Evolutionary conservation across 371 early-diverging fungal species (phyloP).

Genomic region (Chytridium lagenaria): DNA sequence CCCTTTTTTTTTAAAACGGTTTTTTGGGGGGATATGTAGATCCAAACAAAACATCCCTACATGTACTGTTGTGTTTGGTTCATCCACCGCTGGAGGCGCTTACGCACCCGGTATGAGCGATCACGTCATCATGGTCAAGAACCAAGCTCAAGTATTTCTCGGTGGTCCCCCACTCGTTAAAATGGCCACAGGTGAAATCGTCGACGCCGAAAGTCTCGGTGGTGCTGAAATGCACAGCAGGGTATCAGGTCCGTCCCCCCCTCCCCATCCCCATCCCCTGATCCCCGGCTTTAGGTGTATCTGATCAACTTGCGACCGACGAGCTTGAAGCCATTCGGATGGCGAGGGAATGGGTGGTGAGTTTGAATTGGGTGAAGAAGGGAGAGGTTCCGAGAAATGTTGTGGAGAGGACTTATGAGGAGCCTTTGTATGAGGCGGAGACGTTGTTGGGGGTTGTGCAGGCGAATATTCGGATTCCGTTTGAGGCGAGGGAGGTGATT

Average conservation of each 20-base stretch:
- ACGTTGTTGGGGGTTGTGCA: conserved; percentile 80
- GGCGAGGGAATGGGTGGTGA: conserved; percentile 41
- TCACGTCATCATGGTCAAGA: conserved; percentile 77
- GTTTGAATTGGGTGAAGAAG: conserved; percentile 27
- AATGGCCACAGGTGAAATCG: conserved; percentile 79
- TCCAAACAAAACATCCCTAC: conserved; percentile 74
- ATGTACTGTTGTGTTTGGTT: conserved; percentile 75
- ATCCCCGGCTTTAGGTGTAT: conserved; percentile 12
- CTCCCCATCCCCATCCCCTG: not conserved
- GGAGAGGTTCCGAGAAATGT: conserved; percentile 15
- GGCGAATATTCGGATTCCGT: conserved; percentile 85
- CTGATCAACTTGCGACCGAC: conserved; percentile 38
- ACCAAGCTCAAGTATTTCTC: conserved; percentile 75
- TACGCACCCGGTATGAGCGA: conserved; percentile 79
- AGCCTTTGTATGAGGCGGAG: conserved; percentile 76
- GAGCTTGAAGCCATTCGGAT: conserved; percentile 40
- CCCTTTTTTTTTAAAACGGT: not conserved
- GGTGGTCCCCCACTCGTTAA: conserved; percentile 80
- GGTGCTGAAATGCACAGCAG: conserved; percentile 81
- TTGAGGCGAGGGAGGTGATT: conserved; percentile 90
- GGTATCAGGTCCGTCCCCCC: conserved; percentile 25
- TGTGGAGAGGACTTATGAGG: conserved; percentile 51
- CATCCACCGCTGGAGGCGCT: conserved; percentile 81
- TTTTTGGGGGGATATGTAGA: conserved; percentile 44
- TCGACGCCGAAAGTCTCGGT: conserved; percentile 74